Conservation (phyloP, 1,139 yeast genomes). For the Magnusiomyces clavatus region DNA sequence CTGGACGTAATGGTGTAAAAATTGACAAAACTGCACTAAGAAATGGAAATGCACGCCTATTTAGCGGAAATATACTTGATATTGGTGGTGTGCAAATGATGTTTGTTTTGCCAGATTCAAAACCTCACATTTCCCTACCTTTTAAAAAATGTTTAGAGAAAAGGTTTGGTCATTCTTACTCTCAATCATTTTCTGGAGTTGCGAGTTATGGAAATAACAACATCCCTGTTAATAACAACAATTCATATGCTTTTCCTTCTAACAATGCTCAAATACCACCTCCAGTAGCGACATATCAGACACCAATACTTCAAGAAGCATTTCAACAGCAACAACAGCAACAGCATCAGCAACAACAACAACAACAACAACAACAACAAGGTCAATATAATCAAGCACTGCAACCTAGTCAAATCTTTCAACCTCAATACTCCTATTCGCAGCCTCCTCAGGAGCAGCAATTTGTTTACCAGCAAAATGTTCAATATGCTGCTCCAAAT, state of each 20-base stretch:
- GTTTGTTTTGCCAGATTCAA: slow-evolving; percentile 89
- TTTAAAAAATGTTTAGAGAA: slow-evolving; percentile 11
- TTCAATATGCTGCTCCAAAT: no score
- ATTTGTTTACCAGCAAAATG: neutral
- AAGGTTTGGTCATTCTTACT: neutral
- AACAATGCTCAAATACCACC: neutral
- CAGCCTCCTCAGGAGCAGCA: neutral
- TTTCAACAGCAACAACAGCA: slow-evolving; percentile 7
- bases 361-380: slow-evolving; percentile 4
- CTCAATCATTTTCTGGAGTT: neutral
- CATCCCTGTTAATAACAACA: neutral
- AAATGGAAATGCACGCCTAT: slow-evolving; percentile 44
- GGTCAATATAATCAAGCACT: neutral
- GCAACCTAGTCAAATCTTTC: neutral
- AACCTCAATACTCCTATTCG: neutral
- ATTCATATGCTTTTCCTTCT: neutral
- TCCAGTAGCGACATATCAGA: neutral
- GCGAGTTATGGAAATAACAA: neutral
- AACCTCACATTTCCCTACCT: slow-evolving; percentile 42
- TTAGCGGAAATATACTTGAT: slow-evolving; percentile 83
- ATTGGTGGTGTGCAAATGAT: slow-evolving; percentile 98
- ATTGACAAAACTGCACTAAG: slow-evolving; percentile 53
- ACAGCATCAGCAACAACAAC: slow-evolving; percentile 7
- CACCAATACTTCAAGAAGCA: no score
- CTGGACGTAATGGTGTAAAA: slow-evolving; percentile 90